Evolutionary conservation across 768 basidiomycete species (phyloP).

Genomic region (Cyathus striatus): DNA sequence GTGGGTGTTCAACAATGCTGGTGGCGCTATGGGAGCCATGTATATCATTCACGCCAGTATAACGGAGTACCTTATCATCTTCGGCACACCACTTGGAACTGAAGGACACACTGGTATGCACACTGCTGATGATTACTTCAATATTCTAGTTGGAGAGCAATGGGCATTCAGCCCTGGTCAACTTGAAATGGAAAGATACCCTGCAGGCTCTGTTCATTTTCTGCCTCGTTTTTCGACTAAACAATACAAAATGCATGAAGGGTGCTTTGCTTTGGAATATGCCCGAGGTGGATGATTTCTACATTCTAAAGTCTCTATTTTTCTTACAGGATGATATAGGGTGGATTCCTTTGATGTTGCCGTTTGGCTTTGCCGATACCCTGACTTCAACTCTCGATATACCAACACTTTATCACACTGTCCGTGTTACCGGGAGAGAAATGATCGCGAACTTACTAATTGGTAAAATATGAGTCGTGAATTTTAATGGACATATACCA

Average conservation of each 20-base stretch:
- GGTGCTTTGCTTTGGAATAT: constrained; percentile 94
- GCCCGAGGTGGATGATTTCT: constrained; percentile 59
- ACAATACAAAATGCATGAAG: constrained; percentile 98
- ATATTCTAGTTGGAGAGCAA: constrained; percentile 91
- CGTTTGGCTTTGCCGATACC: constrained; percentile 86
- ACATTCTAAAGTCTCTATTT: neutral
- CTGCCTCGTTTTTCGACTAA: constrained; percentile 80
- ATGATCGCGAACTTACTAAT: constrained; percentile 76
- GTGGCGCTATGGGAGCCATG: constrained; percentile 98
- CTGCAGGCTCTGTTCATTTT: constrained; percentile 79
- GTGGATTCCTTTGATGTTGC: constrained; percentile 96
- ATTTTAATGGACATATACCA: too few relatives aligned
- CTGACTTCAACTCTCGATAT: constrained; percentile 88
- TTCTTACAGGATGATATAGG: constrained; percentile 44
- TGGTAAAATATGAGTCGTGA: constrained; percentile 90
- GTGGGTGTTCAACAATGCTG: constrained; percentile 97
- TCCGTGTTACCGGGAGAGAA: constrained; percentile 75
- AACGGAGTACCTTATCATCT: constrained; percentile 95
- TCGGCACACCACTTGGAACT: constrained; percentile 93
- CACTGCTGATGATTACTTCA: constrained; percentile 97
- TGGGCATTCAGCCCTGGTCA: constrained; percentile 86
- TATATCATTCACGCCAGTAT: constrained; percentile 95
- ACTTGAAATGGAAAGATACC: constrained; percentile 82
- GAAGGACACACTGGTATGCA: constrained; percentile 95
- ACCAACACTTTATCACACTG: constrained; percentile 74